A percentile compares a stretch with the other conserved stretches of the same genome.
phyloP scores from a whole-genome alignment of 164 flowering plant genomes.

The Chimonanthus praecox region DNA sequence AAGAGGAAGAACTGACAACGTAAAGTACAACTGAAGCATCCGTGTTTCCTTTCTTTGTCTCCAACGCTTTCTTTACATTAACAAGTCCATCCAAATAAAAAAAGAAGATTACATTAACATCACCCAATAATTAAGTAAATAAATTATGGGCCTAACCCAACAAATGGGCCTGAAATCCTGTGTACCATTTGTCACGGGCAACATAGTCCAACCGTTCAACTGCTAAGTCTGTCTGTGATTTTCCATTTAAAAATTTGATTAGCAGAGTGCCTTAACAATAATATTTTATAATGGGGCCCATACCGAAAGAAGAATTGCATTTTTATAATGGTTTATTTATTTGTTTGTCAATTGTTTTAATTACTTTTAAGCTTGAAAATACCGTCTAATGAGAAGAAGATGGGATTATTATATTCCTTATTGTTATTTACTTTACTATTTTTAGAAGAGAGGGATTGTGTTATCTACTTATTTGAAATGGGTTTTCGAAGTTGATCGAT shows the following conservation, averaged over 20 bases:
- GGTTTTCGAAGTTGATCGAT: too few relatives aligned
- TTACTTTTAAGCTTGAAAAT: too few relatives aligned
- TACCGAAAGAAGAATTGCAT: background rate
- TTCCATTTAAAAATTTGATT: too few relatives aligned
- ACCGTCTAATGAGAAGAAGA: too few relatives aligned
- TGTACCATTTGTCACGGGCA: background rate
- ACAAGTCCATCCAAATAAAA: too few relatives aligned
- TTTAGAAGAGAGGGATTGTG: too few relatives aligned
- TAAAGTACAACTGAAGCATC: background rate
- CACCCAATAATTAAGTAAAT: background rate
- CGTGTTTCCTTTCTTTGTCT: background rate
- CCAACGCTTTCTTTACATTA: background rate
- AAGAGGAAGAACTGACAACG: background rate
- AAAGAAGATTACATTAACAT: background rate
- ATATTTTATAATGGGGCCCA: background rate
- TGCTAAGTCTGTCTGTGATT: background rate
- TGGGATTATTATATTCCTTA: too few relatives aligned
- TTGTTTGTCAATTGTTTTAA: background rate
- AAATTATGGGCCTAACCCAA: background rate
- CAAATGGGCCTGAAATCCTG: background rate
- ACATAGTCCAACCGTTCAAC: background rate
- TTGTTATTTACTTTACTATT: too few relatives aligned
- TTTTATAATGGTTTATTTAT: background rate
- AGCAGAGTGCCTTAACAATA: background rate
- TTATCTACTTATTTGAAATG: too few relatives aligned